These are phyloP conservation scores for Huiozyma naganishii DNA, from an alignment of 805 yeast genomes.

Conservation along the genomic window DNA sequence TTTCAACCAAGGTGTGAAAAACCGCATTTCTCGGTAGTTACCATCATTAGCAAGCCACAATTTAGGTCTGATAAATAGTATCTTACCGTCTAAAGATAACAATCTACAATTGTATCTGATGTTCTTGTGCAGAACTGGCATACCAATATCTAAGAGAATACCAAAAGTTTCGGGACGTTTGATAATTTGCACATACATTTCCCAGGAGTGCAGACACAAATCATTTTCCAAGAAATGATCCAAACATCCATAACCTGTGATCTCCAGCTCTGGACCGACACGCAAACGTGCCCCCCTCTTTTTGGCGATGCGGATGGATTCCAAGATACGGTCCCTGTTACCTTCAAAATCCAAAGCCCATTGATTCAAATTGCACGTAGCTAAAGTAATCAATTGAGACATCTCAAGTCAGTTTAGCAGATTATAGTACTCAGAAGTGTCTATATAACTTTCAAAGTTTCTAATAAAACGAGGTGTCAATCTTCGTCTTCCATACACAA, in stretches of 20 bases:
- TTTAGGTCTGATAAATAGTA: conserved; percentile 84
- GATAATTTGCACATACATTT: conserved; percentile 74
- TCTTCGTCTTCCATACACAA: background rate
- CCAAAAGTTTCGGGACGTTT: conserved; percentile 57
- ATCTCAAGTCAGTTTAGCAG: conserved; percentile 28
- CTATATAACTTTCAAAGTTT: background rate
- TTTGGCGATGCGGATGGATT: conserved; percentile 72
- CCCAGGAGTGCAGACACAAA: conserved; percentile 86
- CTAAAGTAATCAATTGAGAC: conserved; percentile 82
- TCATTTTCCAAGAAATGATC: conserved; percentile 93
- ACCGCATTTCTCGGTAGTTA: conserved; percentile 94
- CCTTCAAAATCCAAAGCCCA: conserved; percentile 99
- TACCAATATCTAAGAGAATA: conserved; percentile 81
- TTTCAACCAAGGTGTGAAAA: conserved; percentile 88
- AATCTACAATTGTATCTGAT: conserved; percentile 88
- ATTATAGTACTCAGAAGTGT: background rate
- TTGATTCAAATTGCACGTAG: conserved; percentile 93
- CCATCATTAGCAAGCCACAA: conserved; percentile 94
- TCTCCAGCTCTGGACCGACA: conserved; percentile 94
- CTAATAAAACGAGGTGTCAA: background rate
- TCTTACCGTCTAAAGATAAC: conserved; percentile 65
- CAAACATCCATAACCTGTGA: conserved; percentile 88
- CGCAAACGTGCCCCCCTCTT: conserved; percentile 63
- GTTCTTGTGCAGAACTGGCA: conserved; percentile 83
- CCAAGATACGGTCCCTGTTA: conserved; percentile 80